These are phyloP conservation scores for Thyridium curvatum DNA, from an alignment of 2,329 filamentous ascomycete genomes.

Conservation along the genomic window DNA sequence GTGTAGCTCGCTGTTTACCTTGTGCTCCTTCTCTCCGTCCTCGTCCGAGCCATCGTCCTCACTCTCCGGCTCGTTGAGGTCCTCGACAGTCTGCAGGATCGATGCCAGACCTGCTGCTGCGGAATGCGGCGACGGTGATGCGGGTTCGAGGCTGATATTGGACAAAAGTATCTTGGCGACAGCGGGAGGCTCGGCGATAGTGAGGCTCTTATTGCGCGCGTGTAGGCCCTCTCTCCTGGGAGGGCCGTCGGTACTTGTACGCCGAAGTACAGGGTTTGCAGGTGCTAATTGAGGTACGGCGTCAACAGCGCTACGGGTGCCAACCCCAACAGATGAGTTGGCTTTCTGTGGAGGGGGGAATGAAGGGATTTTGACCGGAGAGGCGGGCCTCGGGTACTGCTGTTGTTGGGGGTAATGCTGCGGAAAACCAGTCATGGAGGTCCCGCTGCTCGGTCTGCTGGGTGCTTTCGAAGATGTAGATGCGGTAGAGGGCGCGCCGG, in stretches of 20 bases:
- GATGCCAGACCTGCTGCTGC: conserved; percentile 38
- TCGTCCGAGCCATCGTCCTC: conserved; percentile 18
- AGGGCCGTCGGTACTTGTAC: conserved; percentile 1
- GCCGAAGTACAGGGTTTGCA: not conserved
- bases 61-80: conserved; percentile 26
- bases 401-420: no score
- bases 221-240: not conserved
- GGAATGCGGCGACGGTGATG: not conserved
- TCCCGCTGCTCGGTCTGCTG: conserved; percentile 22
- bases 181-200: conserved; percentile 27
- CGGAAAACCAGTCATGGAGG: no score
- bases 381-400: conserved; percentile 31
- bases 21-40: conserved; percentile 22
- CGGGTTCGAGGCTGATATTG: conserved; percentile 6
- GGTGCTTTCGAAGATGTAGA: conserved; percentile 37
- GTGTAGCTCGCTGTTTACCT: conserved; percentile 29
- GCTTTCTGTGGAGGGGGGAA: conserved; percentile 10
- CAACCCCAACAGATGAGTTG: not conserved
- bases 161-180: conserved; percentile 27
- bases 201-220: conserved; percentile 14
- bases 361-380: conserved; percentile 39
- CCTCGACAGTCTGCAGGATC: conserved; percentile 49
- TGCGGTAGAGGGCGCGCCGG: conserved; percentile 36
- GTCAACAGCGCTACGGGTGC: not conserved
- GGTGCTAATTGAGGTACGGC: conserved; percentile 8